Evolutionary conservation across 139 green algal species (phyloP).

Genomic region (Chlamydomonas schloesseri): DNA sequence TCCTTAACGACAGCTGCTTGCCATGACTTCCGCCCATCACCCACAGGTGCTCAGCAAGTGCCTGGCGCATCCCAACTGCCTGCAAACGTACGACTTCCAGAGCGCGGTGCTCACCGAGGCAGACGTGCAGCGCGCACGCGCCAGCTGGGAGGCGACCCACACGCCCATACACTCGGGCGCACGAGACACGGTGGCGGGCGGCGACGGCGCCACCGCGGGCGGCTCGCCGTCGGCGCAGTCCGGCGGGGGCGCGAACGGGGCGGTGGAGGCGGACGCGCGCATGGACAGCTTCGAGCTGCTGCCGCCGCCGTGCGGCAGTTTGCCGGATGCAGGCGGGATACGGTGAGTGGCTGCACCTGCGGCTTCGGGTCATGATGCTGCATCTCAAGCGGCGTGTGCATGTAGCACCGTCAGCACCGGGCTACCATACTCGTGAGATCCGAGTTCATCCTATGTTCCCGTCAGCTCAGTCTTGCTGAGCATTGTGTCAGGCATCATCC

Average conservation of each 20-base stretch:
- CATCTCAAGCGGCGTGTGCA: no score
- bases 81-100: slow-evolving; percentile 44
- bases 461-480: no score
- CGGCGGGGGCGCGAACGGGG: no score
- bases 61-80: slow-evolving; percentile 22
- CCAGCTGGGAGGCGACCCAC: slow-evolving; percentile 13
- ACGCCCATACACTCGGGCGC: background rate
- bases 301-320: background rate
- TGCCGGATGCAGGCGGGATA: background rate
- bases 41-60: slow-evolving; percentile 25
- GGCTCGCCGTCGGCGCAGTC: no score
- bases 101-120: background rate
- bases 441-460: no score
- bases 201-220: background rate
- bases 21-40: no score
- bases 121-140: background rate
- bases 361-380: no score
- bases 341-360: no score
- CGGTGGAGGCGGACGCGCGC: background rate
- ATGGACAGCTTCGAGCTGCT: slow-evolving; percentile 41
- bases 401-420: no score
- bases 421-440: no score
- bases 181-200: background rate
- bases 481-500: no score
- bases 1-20: no score